A percentile compares a stretch with the other conserved stretches of the same genome.
Conservation (phyloP, 2,329 filamentous ascomycete species). For the Ophiocordyceps camponoti-rufipedis region DNA sequence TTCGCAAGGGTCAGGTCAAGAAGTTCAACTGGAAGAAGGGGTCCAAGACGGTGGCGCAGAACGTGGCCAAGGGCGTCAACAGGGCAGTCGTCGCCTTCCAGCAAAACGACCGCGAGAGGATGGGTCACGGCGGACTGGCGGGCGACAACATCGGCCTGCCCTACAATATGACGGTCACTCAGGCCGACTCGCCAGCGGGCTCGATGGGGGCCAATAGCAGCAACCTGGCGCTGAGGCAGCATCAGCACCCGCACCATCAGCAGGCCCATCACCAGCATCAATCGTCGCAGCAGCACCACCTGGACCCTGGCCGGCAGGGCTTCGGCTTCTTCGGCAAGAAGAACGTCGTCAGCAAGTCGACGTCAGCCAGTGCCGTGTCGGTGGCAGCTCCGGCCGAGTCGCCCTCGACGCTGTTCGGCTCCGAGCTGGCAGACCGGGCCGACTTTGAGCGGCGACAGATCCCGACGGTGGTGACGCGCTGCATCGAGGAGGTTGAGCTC, state of each 20-base stretch:
- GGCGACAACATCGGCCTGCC: slow-evolving; percentile 50
- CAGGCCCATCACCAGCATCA: neutral
- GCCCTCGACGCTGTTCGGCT: slow-evolving; percentile 59
- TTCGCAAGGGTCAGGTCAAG: slow-evolving; percentile 81
- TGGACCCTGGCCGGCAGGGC: slow-evolving; percentile 30
- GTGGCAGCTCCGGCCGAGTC: slow-evolving; percentile 29
- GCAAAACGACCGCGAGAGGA: slow-evolving; percentile 37
- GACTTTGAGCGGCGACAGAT: slow-evolving; percentile 82
- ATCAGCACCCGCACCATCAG: neutral
- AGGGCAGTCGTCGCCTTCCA: slow-evolving; percentile 66
- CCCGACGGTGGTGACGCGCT: slow-evolving; percentile 76
- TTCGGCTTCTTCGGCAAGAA: slow-evolving; percentile 56
- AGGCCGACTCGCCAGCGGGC: slow-evolving; percentile 27
- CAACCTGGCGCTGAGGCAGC: neutral
- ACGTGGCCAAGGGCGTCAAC: slow-evolving; percentile 85
- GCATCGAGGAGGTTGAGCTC: slow-evolving; percentile 90
- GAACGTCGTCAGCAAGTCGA: slow-evolving; percentile 31
- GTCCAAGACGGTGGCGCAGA: slow-evolving; percentile 82
- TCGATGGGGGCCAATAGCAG: slow-evolving; percentile 12
- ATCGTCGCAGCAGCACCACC: slow-evolving; percentile 1
- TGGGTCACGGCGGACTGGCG: slow-evolving; percentile 29
- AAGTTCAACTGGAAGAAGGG: slow-evolving; percentile 99
- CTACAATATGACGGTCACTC: slow-evolving; percentile 48
- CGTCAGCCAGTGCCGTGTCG: slow-evolving; percentile 22
- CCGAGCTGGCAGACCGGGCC: slow-evolving; percentile 68